A percentile compares a stretch with the other conserved stretches of the same genome.
Evolutionary conservation across 2,329 filamentous ascomycete species (phyloP).

Genomic region (Cordyceps militaris): DNA sequence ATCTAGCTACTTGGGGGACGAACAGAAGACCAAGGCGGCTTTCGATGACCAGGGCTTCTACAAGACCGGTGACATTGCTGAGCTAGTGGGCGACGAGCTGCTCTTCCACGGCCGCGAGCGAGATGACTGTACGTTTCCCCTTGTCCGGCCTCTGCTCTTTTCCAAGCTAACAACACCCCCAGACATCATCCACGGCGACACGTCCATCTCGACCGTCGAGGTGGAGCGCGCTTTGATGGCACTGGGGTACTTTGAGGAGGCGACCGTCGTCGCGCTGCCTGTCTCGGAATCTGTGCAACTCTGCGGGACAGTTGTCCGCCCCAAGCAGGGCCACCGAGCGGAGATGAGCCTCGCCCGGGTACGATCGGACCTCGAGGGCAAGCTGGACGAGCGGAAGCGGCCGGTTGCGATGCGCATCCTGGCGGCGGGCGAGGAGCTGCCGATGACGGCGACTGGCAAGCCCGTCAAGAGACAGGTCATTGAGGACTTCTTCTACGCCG

Average conservation of each 20-base stretch:
- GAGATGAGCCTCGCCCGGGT: slow-evolving; percentile 13
- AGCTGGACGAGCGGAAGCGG: slow-evolving; percentile 15
- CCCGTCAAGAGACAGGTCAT: slow-evolving; percentile 14
- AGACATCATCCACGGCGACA: slow-evolving; percentile 14
- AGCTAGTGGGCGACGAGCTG: background rate
- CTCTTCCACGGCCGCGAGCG: slow-evolving; percentile 17
- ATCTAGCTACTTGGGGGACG: background rate
- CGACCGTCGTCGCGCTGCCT: slow-evolving; percentile 17
- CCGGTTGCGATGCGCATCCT: slow-evolving; percentile 17
- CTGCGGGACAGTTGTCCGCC: slow-evolving; percentile 18
- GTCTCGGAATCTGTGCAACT: slow-evolving; percentile 17
- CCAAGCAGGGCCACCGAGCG: background rate
- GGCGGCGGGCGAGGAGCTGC: slow-evolving; percentile 15
- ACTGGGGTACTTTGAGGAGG: slow-evolving; percentile 19
- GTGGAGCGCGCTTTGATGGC: slow-evolving; percentile 17
- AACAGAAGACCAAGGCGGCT: background rate
- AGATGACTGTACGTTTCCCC: slow-evolving; percentile 16
- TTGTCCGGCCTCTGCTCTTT: background rate
- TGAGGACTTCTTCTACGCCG: slow-evolving; percentile 14
- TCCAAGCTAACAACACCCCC: background rate
- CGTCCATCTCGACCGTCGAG: slow-evolving; percentile 13
- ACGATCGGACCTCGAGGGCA: slow-evolving; percentile 12
- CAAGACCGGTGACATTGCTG: slow-evolving; percentile 1
- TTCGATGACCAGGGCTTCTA: background rate
- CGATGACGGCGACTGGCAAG: slow-evolving; percentile 16